Evolutionary conservation across 2,329 filamentous ascomycete species (phyloP), one percentile per base, ranked within the genome.

Genomic region (Phialophora macrospora): DNA sequence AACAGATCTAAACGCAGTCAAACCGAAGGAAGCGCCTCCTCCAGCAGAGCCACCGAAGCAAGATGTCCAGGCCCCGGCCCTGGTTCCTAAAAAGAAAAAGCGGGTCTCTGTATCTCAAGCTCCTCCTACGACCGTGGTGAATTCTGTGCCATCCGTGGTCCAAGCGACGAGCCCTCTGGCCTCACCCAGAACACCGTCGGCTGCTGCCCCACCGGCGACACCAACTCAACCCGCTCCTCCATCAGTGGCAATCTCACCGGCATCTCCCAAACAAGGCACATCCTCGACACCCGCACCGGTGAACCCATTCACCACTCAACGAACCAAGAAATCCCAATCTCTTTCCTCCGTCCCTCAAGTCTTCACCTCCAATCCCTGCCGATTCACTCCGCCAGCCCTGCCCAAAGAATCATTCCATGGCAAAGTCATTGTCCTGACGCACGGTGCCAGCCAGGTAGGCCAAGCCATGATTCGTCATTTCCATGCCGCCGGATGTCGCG

Each of bases 371-470:
- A 69, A 69, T 34, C 67, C 67, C 8, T 69, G 67, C 24, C 67
- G 67, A n/a, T 69, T 69, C 38, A 67, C 67, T 24, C 67, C 67
- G 12, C 65, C 67, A 6, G 44, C 58, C 3, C 56, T 70, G 17
- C 62, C 68, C 14, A 61, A 63, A 8, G 66, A 68, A 55, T 49
- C 61, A 14, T 70, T 68, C n/a, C 52, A 70, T 34, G 66, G 66
- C 54, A 71, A 69, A 65, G 70, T 72, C 6, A 60, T 72, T 17
- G 67, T 72, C 6, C 22, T 72, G 1, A 71, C 70, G 17, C 59
- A 69, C 34, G 71, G 71, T 20, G 75, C 81, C 57, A 80, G 80
- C 58, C 80, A 79, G 11, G 81, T 83, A 44, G 80, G 80, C 2
- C 76, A 80, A 4, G 76, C 76, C 51, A 72, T 80, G 0, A 78